phyloP scores from a whole-genome alignment of 2,329 filamentous ascomycete genomes.

The Davidsoniella neocaledoniae region DNA sequence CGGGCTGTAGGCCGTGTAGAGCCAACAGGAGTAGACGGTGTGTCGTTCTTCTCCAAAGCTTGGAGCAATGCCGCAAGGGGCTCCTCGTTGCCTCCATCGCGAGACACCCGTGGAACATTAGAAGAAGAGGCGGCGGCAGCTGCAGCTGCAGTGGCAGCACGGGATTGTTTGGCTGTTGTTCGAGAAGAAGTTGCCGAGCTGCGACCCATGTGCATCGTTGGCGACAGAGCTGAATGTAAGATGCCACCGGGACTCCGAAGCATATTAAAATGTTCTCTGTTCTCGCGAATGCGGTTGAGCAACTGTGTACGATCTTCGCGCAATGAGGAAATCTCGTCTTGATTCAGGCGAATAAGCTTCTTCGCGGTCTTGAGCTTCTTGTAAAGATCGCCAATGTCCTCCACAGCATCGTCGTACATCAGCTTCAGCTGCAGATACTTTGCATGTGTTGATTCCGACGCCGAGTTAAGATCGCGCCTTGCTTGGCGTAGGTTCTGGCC shows the following conservation, averaged over 20 bases:
- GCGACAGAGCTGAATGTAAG: constrained; percentile 45
- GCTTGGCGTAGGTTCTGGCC: constrained; percentile 53
- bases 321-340: constrained; percentile 54
- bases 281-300: constrained; percentile 72
- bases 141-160: constrained; percentile 34
- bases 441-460: constrained; percentile 34
- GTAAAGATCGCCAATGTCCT: constrained; percentile 46
- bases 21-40: constrained; percentile 50
- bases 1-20: constrained; percentile 20
- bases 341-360: constrained; percentile 60
- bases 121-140: constrained; percentile 14
- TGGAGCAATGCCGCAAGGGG: constrained; percentile 67
- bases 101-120: constrained; percentile 22
- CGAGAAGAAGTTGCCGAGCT: constrained; percentile 21
- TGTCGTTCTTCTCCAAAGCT: constrained; percentile 54
- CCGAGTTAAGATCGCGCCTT: constrained; percentile 33
- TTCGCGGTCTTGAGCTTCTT: constrained; percentile 57
- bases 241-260: constrained; percentile 60
- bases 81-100: constrained; percentile 34
- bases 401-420: constrained; percentile 47
- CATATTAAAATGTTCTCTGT: constrained; percentile 69
- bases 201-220: constrained; percentile 21
- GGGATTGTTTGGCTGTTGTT: constrained; percentile 29
- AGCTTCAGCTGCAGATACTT: constrained; percentile 46
- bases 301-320: constrained; percentile 61